Evolutionary conservation across 2,329 filamentous ascomycete species (phyloP).

Genomic region (Trichophyton rubrum): DNA sequence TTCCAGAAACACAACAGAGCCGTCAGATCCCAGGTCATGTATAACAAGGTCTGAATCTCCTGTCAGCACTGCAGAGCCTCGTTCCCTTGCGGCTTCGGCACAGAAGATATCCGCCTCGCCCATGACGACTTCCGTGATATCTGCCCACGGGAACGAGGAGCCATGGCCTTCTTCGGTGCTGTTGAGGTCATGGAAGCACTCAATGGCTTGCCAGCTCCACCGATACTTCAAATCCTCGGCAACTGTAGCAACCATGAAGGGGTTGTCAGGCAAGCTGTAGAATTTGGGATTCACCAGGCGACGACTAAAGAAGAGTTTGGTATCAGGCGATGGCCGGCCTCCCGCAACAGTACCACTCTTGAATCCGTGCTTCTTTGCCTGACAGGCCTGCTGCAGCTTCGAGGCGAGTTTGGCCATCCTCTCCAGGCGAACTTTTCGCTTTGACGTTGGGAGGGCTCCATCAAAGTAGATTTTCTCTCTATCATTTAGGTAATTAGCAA

Average conservation of each 20-base stretch:
- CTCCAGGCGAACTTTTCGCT: constrained; percentile 48
- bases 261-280: constrained; percentile 39
- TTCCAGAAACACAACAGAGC: constrained; percentile 55
- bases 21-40: constrained; percentile 51
- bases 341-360: constrained; percentile 6
- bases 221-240: constrained; percentile 54
- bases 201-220: constrained; percentile 23
- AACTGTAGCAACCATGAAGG: constrained; percentile 66
- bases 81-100: constrained; percentile 47
- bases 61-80: constrained; percentile 54
- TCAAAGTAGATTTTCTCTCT: constrained; percentile 73
- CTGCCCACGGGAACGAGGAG: constrained; percentile 18
- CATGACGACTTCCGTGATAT: constrained; percentile 49
- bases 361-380: constrained; percentile 23
- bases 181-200: constrained; percentile 1
- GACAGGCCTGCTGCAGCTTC: constrained; percentile 42
- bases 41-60: constrained; percentile 80
- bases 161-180: constrained; percentile 4
- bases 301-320: constrained; percentile 19
- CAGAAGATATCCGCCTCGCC: constrained; percentile 81
- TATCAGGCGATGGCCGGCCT: constrained; percentile 9
- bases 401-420: constrained; percentile 48
- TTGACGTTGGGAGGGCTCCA: constrained; percentile 59
- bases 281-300: constrained; percentile 18
- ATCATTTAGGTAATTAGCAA: background rate